Base-by-base conservation (phyloP, 2,329 filamentous ascomycete species). In the Claviceps sp. region DNA sequence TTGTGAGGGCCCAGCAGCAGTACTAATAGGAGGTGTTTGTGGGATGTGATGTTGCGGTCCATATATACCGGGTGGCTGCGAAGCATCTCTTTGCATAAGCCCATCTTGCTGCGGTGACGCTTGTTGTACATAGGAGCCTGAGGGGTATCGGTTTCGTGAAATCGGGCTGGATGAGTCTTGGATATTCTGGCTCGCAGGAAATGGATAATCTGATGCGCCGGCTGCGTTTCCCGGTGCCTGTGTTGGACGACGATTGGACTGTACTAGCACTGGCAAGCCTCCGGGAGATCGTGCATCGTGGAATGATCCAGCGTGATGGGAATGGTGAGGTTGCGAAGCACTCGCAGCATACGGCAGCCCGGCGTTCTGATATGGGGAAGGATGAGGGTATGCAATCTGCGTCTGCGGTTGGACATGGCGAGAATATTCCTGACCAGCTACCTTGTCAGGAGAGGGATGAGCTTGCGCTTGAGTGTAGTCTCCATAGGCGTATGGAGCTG, bases 231-330 rank as follows among this genome's bases (percentile, higher is more conserved):
- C 62, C 22, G 74, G 72, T 4, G 69, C 72, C 22, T 73, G 72
- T 9, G 73, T 73, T 26, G 73, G 70, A 50, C 75, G 72, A 58
- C 77, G 78, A 2, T 76, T 72, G 2, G 66, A 67, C 44, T 62
- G 65, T 48, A 65, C 67, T 20, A 73, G 68, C 48, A 70, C 52
- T 2, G 54, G 40, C 36, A 56, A 55, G 44, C 54, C 54, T 58
- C 70, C 69, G 18, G 77, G 77, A 14, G 77, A 79, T 53, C 76
- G 72, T 54, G 68, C 58, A 59, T 79, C 75, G 59, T 71, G 65
- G 52, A 65, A 72, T 43, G 72, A 59, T 46, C 64, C 63, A 4
- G 72, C 57, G 18, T 72, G 67, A 56, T 78, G 54, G 16, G 44
- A 22, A 13, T 36, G 54, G 43, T 74, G 67, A 50, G 70, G 72